Evolutionary conservation across 2,329 filamentous ascomycete genomes (phyloP).

Genomic region (Metarhizium humberi): DNA sequence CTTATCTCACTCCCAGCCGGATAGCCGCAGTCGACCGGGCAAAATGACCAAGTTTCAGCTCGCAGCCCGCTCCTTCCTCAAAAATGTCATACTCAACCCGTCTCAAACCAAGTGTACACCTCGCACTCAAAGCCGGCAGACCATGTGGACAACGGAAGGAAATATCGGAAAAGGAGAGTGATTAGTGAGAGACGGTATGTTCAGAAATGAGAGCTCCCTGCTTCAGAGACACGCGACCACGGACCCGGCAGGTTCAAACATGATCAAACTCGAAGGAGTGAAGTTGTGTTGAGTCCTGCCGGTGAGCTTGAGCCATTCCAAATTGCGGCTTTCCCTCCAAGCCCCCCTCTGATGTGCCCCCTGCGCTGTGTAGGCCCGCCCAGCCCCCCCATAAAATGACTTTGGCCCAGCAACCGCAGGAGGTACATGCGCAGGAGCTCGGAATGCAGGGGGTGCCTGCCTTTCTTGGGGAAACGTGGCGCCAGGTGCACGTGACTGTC

Average conservation of each 20-base stretch:
- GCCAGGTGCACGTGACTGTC: conserved; percentile 2
- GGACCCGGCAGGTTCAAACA: conserved; percentile 1
- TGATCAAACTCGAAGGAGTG: conserved; percentile 2
- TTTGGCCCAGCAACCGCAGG: conserved; percentile 21
- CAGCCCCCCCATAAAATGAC: conserved; percentile 11
- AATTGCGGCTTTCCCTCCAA: background rate
- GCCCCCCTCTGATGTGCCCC: background rate
- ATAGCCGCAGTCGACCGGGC: background rate
- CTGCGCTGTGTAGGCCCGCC: background rate
- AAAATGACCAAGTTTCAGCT: background rate
- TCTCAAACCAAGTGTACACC: background rate
- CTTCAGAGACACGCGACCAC: background rate
- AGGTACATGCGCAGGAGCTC: background rate
- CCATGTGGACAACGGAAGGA: background rate
- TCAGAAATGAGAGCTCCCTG: background rate
- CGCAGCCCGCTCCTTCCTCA: background rate
- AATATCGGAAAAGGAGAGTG: background rate
- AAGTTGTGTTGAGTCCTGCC: conserved; percentile 1
- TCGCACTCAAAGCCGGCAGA: background rate
- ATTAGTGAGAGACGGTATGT: background rate
- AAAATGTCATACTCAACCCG: conserved; percentile 1
- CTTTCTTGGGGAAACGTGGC: conserved; percentile 2
- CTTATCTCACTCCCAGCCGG: background rate
- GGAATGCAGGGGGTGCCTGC: background rate
- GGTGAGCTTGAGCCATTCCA: conserved; percentile 1